These are phyloP conservation scores for Talaromyces sp. DNA, from an alignment of 2,329 filamentous ascomycete genomes.

Conservation along the genomic window DNA sequence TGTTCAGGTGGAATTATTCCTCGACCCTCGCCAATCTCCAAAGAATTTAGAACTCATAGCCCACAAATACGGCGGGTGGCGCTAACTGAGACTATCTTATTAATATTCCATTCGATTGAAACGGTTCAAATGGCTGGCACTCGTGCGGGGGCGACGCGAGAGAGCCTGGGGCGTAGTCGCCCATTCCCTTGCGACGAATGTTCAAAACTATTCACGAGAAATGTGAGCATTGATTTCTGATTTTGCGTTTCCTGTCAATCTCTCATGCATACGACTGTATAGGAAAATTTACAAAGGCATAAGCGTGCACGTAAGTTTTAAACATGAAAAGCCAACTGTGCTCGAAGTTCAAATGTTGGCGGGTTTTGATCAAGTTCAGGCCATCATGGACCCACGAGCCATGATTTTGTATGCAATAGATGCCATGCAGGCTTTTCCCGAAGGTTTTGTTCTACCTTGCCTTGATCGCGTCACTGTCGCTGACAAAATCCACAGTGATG, in stretches of 20 bases:
- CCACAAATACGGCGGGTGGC: too few species aligned
- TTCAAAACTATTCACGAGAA: conserved; percentile 14
- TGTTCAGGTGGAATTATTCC: too few species aligned
- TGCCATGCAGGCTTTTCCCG: conserved; percentile 14
- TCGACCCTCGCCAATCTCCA: too few species aligned
- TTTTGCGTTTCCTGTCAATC: background rate
- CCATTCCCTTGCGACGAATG: conserved; percentile 15
- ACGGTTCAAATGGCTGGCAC: too few species aligned
- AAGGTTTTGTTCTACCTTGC: conserved; percentile 6
- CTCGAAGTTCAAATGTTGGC: background rate
- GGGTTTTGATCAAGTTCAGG: background rate
- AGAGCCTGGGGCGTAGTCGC: background rate
- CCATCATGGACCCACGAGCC: conserved; percentile 7
- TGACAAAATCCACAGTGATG: conserved; percentile 8
- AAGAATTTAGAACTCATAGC: too few species aligned
- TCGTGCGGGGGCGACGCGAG: too few species aligned
- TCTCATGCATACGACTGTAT: conserved; percentile 1
- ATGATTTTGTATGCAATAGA: conserved; percentile 4
- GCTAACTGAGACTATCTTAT: too few species aligned
- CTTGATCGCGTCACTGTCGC: background rate
- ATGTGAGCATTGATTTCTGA: conserved; percentile 4
- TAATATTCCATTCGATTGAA: too few species aligned
- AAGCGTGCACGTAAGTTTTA: conserved; percentile 14
- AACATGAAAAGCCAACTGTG: background rate
- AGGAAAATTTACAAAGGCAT: conserved; percentile 19